phyloP scores from a whole-genome alignment of 352 stramenopile species.

The Globisporangium paroecandrum region DNA sequence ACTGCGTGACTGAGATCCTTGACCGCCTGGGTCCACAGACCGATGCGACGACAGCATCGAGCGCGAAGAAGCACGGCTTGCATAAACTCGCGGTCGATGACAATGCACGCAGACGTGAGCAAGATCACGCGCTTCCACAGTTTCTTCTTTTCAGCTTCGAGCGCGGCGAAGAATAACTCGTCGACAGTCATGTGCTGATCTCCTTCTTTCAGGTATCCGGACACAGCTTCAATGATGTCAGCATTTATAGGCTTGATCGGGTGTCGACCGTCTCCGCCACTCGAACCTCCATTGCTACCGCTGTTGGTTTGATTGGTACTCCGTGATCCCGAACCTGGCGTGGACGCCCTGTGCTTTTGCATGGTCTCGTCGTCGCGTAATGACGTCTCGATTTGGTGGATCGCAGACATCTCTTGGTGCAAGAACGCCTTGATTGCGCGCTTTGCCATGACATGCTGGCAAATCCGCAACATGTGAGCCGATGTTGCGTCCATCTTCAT shows the following conservation, averaged over 20 bases:
- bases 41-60: conserved; percentile 63
- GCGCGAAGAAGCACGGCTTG: conserved; percentile 56
- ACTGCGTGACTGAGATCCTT: conserved; percentile 63
- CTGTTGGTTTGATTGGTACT: conserved; percentile 7
- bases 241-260: conserved; percentile 46
- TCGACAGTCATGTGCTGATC: conserved; percentile 62
- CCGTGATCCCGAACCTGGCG: not conserved
- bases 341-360: conserved; percentile 27
- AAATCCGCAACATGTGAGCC: conserved; percentile 62
- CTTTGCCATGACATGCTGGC: conserved; percentile 72
- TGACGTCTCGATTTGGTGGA: conserved; percentile 46
- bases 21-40: conserved; percentile 68
- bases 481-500: conserved; percentile 51
- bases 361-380: conserved; percentile 46
- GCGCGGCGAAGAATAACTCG: conserved; percentile 53
- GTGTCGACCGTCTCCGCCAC: conserved; percentile 5
- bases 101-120: conserved; percentile 62
- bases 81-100: conserved; percentile 62
- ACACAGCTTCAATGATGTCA: conserved; percentile 43
- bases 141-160: conserved; percentile 50
- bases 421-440: conserved; percentile 61
- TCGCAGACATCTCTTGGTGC: conserved; percentile 57
- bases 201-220: conserved; percentile 46
- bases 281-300: not conserved
- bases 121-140: conserved; percentile 72